Base-by-base conservation (phyloP, 106 monocot genomes). In the Amphibolis antarctica region DNA sequence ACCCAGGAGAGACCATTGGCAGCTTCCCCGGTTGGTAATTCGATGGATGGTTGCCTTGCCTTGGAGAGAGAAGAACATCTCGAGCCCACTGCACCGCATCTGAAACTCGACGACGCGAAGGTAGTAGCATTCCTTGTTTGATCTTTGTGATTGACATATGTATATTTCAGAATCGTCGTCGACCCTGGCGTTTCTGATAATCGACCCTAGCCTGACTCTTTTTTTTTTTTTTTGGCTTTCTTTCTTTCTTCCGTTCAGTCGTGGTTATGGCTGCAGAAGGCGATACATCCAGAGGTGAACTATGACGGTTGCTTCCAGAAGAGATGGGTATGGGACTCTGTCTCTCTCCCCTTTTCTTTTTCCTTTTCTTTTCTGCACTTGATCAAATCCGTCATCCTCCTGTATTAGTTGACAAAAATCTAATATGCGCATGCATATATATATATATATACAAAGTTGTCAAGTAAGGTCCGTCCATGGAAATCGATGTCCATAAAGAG, bases 191-290 rank as follows among this genome's bases (percentile, higher is more conserved):
- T 54, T 55, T 1, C n/a, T 66, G 14, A 43, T n/a, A n/a, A n/a
- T n/a, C 55, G 21, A 18, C 18, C 36, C 36, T 18, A 42, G 10
- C 10, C 5, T 53, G n/a, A n/a, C n/a, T n/a, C n/a, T n/a, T n/a
- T n/a, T n/a, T n/a, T n/a, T n/a, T n/a, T n/a, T n/a, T n/a, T n/a
- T n/a, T n/a, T n/a, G n/a, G n/a, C n/a, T n/a, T n/a, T n/a, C n/a
- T n/a, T n/a, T n/a, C n/a, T n/a, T n/a, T n/a, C n/a, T 55, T 26
- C 44, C 50, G 55, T 69, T 28, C 64, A 88, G 88, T 82, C 88
- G 47, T 88, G 88, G 88, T 75, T 88, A 77, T 76, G 84, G 88
- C 57, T 88, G 63, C 84, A 84, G 71, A 74, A 82, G 71, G 84
- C 88, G 67, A 81, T 88, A 42, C 84, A 88, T 68, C 88, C 88